Conservation (phyloP, 2,329 filamentous ascomycete genomes). For the Sphaerulina vaccinii region DNA sequence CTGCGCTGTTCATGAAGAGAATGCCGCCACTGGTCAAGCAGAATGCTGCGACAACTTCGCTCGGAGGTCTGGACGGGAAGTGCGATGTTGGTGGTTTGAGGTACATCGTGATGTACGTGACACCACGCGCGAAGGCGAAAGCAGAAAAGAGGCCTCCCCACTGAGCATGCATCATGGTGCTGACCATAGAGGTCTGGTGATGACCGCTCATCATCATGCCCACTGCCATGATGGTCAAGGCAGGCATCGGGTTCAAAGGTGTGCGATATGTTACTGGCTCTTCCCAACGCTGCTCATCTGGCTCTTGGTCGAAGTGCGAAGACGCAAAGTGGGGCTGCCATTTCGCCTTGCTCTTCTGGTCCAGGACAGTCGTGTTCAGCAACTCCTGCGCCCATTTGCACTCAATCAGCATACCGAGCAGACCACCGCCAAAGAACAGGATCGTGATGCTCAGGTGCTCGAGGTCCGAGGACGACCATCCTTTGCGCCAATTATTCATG, state of each 20-base stretch:
- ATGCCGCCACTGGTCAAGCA: conserved; percentile 83
- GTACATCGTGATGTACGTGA: conserved; percentile 79
- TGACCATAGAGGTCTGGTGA: conserved; percentile 78
- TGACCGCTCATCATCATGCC: conserved; percentile 96
- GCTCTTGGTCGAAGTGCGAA: neutral
- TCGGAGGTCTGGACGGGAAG: conserved; percentile 80
- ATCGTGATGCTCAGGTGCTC: conserved; percentile 92
- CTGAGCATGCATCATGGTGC: conserved; percentile 88
- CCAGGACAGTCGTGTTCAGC: conserved; percentile 54
- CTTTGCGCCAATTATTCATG: conserved; percentile 67
- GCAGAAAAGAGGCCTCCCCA: conserved; percentile 85
- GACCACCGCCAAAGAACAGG: conserved; percentile 87
- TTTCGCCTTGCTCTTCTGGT: conserved; percentile 40
- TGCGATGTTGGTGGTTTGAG: conserved; percentile 77
- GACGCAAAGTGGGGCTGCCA: conserved; percentile 17
- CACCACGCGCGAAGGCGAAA: conserved; percentile 71
- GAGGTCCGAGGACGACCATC: conserved; percentile 76
- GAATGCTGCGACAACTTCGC: conserved; percentile 83
- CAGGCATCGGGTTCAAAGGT: conserved; percentile 85
- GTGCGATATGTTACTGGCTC: conserved; percentile 67
- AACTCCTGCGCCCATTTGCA: conserved; percentile 60
- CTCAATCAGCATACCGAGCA: conserved; percentile 52
- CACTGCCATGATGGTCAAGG: conserved; percentile 78
- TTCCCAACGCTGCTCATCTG: conserved; percentile 49
- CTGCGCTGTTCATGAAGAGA: conserved; percentile 87